Evolutionary conservation across 2,329 filamentous ascomycete genomes (phyloP), one percentile per base, ranked within the genome.

Genomic region (Macrophomina phaseolina): DNA sequence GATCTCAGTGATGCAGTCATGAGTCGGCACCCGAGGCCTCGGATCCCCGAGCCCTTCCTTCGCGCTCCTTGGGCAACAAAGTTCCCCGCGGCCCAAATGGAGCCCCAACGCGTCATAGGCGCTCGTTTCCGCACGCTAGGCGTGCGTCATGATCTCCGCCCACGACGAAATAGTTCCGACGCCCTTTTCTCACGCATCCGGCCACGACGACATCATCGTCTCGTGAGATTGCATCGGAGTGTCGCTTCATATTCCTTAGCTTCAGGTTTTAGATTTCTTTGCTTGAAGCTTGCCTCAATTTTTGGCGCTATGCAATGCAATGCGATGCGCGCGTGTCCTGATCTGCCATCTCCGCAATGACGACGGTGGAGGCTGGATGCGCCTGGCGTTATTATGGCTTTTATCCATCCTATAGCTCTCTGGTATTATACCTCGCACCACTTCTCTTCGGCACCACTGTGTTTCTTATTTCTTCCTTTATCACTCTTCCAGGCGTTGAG

Each of bases 101-200:
- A 49, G 58, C 58, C 46, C 45, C 58, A 49, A 49, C 58, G 58
- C 58, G 58, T 62, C 58, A 62, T 49, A 62, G 58, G 45, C 58
- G 58, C 58, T 62, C 58, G 58, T 45, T 62, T 62, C 58, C 30
- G 34, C 42, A 48, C 58, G 58, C 58, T 62, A 62, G 58, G 58
- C 58, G 42, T 62, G 58, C 58, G 58, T 62, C 58, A 62, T 62
- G 58, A 62, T 62, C 58, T 62, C 45, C 58, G 58, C 58, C 32
- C n/a, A 62, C 58, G 58, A 62, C 58, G 58, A 62, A 42, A 51
- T 49, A 49, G 42, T 40, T 62, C 58, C 45, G 58, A 49, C 42
- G 58, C 45, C 42, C 58, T 55, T 38, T 55, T 18, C 49, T 40
- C 52, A 55, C 52, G 30, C 45, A 49, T 36, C 18, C 45, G 45